A percentile compares a stretch with the other conserved stretches of the same genome.
These are phyloP conservation scores for Bryoglossum gracile DNA, from an alignment of 495 filamentous ascomycete genomes.

Conservation along the genomic window DNA sequence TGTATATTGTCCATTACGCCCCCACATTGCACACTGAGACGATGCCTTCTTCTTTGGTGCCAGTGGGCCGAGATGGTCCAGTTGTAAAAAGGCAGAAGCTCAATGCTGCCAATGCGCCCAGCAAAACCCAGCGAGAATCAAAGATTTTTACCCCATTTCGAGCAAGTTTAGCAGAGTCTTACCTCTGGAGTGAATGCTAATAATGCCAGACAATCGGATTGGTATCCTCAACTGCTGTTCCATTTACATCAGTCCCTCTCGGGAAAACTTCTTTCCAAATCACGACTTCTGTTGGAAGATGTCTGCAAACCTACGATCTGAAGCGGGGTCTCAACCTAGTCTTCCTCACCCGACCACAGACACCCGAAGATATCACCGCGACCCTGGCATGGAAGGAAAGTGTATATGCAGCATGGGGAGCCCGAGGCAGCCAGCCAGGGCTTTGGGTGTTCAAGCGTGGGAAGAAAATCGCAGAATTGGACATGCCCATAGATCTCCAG, in stretches of 20 bases:
- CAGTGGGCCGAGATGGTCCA: constrained; percentile 44
- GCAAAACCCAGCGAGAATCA: constrained; percentile 41
- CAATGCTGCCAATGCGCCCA: constrained; percentile 29
- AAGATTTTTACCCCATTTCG: constrained; percentile 87
- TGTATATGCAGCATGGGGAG: constrained; percentile 80
- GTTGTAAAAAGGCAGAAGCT: constrained; percentile 63
- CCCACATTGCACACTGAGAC: constrained; percentile 13
- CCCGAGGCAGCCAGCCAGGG: constrained; percentile 46
- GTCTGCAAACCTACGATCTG: constrained; percentile 91
- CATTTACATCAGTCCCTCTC: constrained; percentile 79
- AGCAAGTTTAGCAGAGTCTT: constrained; percentile 44
- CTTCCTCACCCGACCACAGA: constrained; percentile 86
- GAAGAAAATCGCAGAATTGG: constrained; percentile 72
- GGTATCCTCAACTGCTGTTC: constrained; percentile 81
- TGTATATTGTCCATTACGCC: too few relatives aligned
- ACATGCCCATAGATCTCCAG: constrained; percentile 48
- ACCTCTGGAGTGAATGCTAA: not conserved
- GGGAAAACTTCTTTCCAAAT: constrained; percentile 95
- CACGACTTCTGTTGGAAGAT: constrained; percentile 84
- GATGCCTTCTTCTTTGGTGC: constrained; percentile 37
- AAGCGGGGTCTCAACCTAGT: constrained; percentile 81
- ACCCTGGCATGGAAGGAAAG: constrained; percentile 82
- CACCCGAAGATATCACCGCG: constrained; percentile 76
- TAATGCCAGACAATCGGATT: constrained; percentile 72
- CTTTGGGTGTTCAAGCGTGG: constrained; percentile 94